These are phyloP conservation scores for Grosmannia huntii DNA, from an alignment of 2,329 filamentous ascomycete genomes.

Conservation along the genomic window DNA sequence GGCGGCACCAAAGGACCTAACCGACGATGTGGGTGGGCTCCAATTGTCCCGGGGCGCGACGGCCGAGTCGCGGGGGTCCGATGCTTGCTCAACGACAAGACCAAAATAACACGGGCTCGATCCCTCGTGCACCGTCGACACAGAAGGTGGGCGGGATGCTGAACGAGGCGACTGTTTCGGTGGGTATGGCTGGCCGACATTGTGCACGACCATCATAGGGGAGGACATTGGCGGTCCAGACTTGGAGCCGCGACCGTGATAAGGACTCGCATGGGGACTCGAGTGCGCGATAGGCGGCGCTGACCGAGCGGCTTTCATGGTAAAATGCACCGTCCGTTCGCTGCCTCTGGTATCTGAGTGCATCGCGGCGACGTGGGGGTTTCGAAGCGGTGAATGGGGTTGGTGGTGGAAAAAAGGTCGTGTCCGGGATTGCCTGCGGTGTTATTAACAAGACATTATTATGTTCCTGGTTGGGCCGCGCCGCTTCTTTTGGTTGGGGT, in stretches of 20 bases:
- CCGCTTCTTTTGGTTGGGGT: background rate
- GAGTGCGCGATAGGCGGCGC: slow-evolving; percentile 18
- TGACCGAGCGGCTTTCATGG: slow-evolving; percentile 32
- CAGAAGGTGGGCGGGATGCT: slow-evolving; percentile 5
- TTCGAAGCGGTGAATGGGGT: background rate
- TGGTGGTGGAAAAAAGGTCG: background rate
- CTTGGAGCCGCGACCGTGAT: slow-evolving; percentile 26
- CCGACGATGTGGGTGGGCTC: slow-evolving; percentile 58
- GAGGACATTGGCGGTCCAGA: slow-evolving; percentile 39
- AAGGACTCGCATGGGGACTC: slow-evolving; percentile 26
- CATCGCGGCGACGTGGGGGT: background rate
- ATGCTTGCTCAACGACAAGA: slow-evolving; percentile 49
- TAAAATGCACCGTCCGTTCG: slow-evolving; percentile 27
- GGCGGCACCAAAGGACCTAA: slow-evolving; percentile 55
- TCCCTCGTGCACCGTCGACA: slow-evolving; percentile 18
- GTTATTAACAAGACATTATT: background rate
- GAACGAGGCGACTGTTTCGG: slow-evolving; percentile 33
- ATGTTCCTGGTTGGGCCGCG: background rate
- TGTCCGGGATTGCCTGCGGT: background rate
- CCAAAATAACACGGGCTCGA: slow-evolving; percentile 83
- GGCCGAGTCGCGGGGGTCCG: slow-evolving; percentile 50
- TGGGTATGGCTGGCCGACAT: slow-evolving; percentile 41
- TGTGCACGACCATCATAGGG: slow-evolving; percentile 33
- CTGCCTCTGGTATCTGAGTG: slow-evolving; percentile 14
- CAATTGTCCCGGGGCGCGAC: slow-evolving; percentile 57